phyloP scores from a whole-genome alignment of 1,139 yeast species.

The Debaryomyces sp. region DNA sequence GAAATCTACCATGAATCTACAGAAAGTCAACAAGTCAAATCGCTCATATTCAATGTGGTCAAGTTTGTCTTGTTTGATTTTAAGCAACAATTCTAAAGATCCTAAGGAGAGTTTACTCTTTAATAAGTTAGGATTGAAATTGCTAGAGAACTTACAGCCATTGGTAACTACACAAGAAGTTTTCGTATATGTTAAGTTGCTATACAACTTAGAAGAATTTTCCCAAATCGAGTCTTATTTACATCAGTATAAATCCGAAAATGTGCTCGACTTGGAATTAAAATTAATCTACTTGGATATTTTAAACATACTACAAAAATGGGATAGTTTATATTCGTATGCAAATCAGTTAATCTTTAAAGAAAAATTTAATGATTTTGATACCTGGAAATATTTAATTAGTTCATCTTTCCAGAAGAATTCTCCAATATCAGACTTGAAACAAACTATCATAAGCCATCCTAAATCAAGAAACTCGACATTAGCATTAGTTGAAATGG shows the following conservation, averaged over 20 bases:
- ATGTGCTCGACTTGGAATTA: slow-evolving; percentile 57
- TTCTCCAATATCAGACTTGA: slow-evolving; percentile 26
- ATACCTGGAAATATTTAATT: slow-evolving; percentile 59
- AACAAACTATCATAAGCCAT: slow-evolving; percentile 24
- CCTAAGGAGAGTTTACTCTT: slow-evolving; percentile 49
- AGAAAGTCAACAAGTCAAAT: slow-evolving; percentile 28
- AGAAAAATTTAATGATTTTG: slow-evolving; percentile 57
- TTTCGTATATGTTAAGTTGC: slow-evolving; percentile 53
- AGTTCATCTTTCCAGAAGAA: slow-evolving; percentile 42
- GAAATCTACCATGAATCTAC: slow-evolving; percentile 47
- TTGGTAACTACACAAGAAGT: slow-evolving; percentile 57
- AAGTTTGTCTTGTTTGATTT: slow-evolving; percentile 43
- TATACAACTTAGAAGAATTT: slow-evolving; percentile 33
- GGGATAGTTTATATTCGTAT: slow-evolving; percentile 41
- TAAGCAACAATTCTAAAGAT: slow-evolving; percentile 24
- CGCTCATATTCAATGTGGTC: slow-evolving; percentile 50
- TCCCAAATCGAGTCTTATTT: slow-evolving; percentile 33
- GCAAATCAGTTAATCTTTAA: slow-evolving; percentile 39
- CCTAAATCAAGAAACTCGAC: slow-evolving; percentile 54
- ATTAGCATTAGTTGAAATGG: slow-evolving; percentile 56
- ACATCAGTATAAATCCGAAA: slow-evolving; percentile 33
- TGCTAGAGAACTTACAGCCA: slow-evolving; percentile 50
- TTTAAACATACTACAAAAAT: slow-evolving; percentile 40
- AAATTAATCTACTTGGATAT: slow-evolving; percentile 53
- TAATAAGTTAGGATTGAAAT: slow-evolving; percentile 57